Percentiles rank a stretch among this genome's conserved stretches.
Conservation (phyloP, 345 rosid genomes). For the Reutealis trisperma region DNA sequence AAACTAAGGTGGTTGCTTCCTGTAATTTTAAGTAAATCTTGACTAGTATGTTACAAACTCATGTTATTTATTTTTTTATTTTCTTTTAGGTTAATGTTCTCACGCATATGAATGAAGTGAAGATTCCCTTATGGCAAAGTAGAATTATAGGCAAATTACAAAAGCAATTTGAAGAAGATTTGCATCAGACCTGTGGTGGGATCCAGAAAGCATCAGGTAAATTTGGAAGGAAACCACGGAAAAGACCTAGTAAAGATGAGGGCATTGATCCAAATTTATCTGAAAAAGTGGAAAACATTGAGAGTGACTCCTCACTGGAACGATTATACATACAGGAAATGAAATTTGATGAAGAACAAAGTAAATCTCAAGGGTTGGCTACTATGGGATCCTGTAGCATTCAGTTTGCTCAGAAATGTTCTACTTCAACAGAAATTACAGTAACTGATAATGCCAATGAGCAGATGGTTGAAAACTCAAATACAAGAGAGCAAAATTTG, state of each 20-base stretch:
- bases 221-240: constrained; percentile 16
- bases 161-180: constrained; percentile 36
- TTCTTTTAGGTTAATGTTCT: constrained; percentile 51
- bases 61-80: background rate
- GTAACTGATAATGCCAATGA: background rate
- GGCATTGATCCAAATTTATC: constrained; percentile 13
- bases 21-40: background rate
- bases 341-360: constrained; percentile 24
- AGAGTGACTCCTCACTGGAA: constrained; percentile 15
- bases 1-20: background rate
- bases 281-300: constrained; percentile 9
- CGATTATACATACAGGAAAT: constrained; percentile 11
- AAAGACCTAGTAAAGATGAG: constrained; percentile 18
- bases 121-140: constrained; percentile 35
- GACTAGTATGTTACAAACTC: background rate
- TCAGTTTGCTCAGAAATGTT: background rate
- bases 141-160: constrained; percentile 34
- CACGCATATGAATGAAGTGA: constrained; percentile 47
- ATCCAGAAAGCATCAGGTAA: constrained; percentile 13
- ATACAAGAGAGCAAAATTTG: background rate
- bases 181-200: constrained; percentile 13
- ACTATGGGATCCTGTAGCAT: background rate
- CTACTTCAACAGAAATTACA: background rate
- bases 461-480: background rate
- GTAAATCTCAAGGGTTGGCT: constrained; percentile 5